Conservation (phyloP, 2,329 filamentous ascomycete genomes). For the Cercospora nicotianae region DNA sequence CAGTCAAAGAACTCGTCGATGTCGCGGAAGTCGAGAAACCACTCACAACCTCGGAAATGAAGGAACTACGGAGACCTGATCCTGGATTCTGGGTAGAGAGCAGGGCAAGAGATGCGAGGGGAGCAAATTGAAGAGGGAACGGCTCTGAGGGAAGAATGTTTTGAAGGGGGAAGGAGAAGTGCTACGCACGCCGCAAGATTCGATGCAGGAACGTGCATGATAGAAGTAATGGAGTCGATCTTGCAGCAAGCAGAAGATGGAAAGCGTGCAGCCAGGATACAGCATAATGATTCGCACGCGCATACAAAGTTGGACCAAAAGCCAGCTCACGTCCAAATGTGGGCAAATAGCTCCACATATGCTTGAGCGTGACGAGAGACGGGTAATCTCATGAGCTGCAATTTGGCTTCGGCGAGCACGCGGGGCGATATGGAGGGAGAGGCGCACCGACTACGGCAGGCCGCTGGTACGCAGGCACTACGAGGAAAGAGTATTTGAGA, state of each 20-base stretch:
- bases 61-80: conserved; percentile 70
- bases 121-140: background rate
- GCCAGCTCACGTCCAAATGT: background rate
- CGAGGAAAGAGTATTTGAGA: background rate
- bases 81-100: conserved; percentile 78
- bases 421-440: background rate
- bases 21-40: conserved; percentile 73
- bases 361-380: background rate
- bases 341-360: background rate
- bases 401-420: background rate
- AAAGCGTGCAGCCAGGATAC: background rate
- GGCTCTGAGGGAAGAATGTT: background rate
- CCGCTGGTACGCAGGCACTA: background rate
- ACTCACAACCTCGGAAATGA: conserved; percentile 67
- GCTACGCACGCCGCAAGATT: background rate
- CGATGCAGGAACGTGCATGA: background rate
- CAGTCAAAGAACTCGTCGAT: conserved; percentile 86
- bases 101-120: conserved; percentile 32
- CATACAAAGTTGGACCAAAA: background rate
- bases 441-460: background rate
- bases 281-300: background rate
- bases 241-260: background rate
- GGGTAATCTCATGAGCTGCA: background rate
- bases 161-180: background rate
- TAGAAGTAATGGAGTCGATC: background rate